phyloP scores from a whole-genome alignment of 1,284 basidiomycete genomes.

The Moesziomyces antarcticus region DNA sequence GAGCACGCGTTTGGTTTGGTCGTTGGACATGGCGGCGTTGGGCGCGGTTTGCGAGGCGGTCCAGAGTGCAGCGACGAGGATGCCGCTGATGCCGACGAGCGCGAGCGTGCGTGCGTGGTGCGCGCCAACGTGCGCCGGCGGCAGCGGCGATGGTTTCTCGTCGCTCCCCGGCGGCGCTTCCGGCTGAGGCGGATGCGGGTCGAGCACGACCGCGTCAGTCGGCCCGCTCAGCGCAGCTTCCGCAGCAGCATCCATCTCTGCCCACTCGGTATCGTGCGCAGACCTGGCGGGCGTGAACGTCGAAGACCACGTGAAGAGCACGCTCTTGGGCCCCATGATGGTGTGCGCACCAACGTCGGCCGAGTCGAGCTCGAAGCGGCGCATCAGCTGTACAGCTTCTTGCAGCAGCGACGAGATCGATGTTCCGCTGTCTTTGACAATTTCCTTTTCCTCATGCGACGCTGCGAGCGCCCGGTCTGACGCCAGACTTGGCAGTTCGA shows the following conservation, averaged over 20 bases:
- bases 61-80: conserved; percentile 36
- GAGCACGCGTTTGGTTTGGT: conserved; percentile 22
- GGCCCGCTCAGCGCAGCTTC: conserved; percentile 14
- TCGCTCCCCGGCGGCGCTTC: not conserved
- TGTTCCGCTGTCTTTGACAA: not conserved
- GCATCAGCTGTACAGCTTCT: conserved; percentile 21
- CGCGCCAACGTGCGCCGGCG: not conserved
- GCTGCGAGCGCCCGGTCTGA: conserved; percentile 20
- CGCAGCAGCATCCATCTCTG: not conserved
- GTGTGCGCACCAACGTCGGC: conserved; percentile 15
- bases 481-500: conserved; percentile 38
- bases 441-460: not conserved
- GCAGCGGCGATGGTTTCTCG: not conserved
- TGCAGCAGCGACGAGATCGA: conserved; percentile 26
- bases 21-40: not conserved
- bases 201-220: conserved; percentile 24
- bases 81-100: conserved; percentile 36
- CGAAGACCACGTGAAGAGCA: conserved; percentile 48
- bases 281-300: conserved; percentile 5
- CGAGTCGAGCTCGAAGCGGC: conserved; percentile 12
- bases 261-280: conserved; percentile 9
- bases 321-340: conserved; percentile 49
- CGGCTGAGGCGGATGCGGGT: conserved; percentile 22
- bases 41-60: conserved; percentile 12
- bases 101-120: conserved; percentile 26